These are phyloP conservation scores for Solanum chacoense DNA, from an alignment of 305 asterid species.

Conservation along the genomic window DNA sequence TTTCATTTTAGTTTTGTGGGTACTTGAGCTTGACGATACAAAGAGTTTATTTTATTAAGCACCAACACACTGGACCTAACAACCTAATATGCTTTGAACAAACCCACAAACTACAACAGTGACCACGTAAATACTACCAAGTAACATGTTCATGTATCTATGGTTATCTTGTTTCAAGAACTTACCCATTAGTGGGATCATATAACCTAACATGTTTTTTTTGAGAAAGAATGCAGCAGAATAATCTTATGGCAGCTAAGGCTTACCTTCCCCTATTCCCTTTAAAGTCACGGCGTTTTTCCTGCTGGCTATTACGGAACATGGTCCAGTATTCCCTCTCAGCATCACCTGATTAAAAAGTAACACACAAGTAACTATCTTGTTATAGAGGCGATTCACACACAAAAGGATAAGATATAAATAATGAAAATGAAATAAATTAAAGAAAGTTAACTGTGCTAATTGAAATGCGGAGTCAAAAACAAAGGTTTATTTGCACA, in stretches of 20 bases:
- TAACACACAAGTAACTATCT: background rate
- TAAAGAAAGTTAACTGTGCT: background rate
- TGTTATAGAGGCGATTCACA: background rate
- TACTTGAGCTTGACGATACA: background rate
- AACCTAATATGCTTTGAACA: background rate
- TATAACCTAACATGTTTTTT: background rate
- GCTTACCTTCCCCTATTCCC: conserved; percentile 70
- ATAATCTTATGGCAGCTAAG: background rate
- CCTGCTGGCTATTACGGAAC: conserved; percentile 51
- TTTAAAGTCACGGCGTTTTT: conserved; percentile 42
- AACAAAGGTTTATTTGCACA: background rate
- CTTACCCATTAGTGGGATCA: background rate
- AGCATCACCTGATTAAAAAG: conserved; percentile 56
- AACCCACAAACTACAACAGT: background rate
- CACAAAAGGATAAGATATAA: background rate
- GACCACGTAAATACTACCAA: background rate
- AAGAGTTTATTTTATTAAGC: background rate
- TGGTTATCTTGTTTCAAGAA: background rate
- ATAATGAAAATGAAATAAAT: background rate
- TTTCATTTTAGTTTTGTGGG: background rate
- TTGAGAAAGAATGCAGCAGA: background rate
- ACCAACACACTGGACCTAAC: background rate
- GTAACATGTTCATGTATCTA: background rate
- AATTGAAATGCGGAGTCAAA: background rate
- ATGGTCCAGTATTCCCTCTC: conserved; percentile 86